Evolutionary conservation across 2,329 filamentous ascomycete species (phyloP).

Genomic region (Paecilomyces fulvus): DNA sequence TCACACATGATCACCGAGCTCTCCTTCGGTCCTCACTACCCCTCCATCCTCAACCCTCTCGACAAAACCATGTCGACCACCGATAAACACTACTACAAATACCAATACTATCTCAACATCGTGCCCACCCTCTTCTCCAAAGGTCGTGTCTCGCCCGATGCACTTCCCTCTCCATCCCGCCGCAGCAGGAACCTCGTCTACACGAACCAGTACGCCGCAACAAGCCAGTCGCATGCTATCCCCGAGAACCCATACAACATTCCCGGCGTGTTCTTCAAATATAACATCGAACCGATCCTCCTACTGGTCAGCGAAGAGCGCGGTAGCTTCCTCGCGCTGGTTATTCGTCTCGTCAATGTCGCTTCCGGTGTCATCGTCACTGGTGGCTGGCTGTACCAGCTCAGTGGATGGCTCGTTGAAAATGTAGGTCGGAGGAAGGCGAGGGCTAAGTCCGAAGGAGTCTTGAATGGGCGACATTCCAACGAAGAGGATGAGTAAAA

Average conservation of each 20-base stretch:
- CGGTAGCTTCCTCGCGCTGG: constrained; percentile 62
- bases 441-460: constrained; percentile 36
- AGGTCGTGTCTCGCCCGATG: constrained; percentile 15
- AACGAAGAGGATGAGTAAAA: constrained; percentile 18
- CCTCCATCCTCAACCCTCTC: constrained; percentile 84
- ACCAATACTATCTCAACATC: constrained; percentile 93
- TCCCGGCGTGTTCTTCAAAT: constrained; percentile 95
- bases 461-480: constrained; percentile 37
- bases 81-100: constrained; percentile 78
- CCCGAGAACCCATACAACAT: constrained; percentile 55
- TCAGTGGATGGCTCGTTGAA: constrained; percentile 65
- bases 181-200: constrained; percentile 55
- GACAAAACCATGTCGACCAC: constrained; percentile 79
- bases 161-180: constrained; percentile 3
- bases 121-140: constrained; percentile 90
- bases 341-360: constrained; percentile 82
- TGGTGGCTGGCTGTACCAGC: constrained; percentile 84
- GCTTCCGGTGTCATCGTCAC: constrained; percentile 85
- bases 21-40: constrained; percentile 95
- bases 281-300: constrained; percentile 93
- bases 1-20: constrained; percentile 93
- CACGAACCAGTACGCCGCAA: constrained; percentile 98
- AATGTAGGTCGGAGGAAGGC: constrained; percentile 33
- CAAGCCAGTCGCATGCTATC: constrained; percentile 63
- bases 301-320: constrained; percentile 77